Evolutionary conservation across 2,329 filamentous ascomycete genomes (phyloP).

Genomic region (Ceratocystiopsis minuta): DNA sequence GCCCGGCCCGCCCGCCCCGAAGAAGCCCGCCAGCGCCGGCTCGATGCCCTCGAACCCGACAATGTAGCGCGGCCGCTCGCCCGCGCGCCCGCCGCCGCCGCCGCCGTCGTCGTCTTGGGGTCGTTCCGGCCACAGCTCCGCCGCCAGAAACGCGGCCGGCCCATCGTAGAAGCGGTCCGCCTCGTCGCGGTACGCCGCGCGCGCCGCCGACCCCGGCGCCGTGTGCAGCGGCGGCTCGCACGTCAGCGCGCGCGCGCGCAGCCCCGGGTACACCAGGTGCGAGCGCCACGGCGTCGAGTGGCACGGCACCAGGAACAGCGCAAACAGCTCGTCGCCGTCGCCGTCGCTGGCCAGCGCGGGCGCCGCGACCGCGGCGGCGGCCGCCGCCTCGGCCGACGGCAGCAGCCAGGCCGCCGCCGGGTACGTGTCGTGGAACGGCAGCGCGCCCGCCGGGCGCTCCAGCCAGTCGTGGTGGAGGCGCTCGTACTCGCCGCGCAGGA

Average conservation of each 20-base stretch:
- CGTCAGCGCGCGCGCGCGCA: constrained; percentile 67
- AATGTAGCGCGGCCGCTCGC: constrained; percentile 35
- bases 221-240: constrained; percentile 75
- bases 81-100: background rate
- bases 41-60: constrained; percentile 44
- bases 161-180: constrained; percentile 79
- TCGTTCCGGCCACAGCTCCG: constrained; percentile 32
- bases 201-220: constrained; percentile 37
- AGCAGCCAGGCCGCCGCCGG: constrained; percentile 10
- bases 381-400: constrained; percentile 2
- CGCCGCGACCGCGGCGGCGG: background rate
- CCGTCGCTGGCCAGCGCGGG: constrained; percentile 1
- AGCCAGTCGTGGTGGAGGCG: constrained; percentile 28
- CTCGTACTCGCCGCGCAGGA: constrained; percentile 59
- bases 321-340: constrained; percentile 32
- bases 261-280: constrained; percentile 56
- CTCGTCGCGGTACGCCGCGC: constrained; percentile 63
- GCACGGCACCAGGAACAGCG: constrained; percentile 84
- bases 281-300: constrained; percentile 93
- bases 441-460: constrained; percentile 11
- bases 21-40: constrained; percentile 26
- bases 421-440: constrained; percentile 16
- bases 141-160: constrained; percentile 29
- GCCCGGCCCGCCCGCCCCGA: constrained; percentile 17
- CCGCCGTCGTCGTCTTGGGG: background rate